These are phyloP conservation scores for Nannochloropsis limnetica DNA, from an alignment of 352 stramenopile species.

Conservation along the genomic window DNA sequence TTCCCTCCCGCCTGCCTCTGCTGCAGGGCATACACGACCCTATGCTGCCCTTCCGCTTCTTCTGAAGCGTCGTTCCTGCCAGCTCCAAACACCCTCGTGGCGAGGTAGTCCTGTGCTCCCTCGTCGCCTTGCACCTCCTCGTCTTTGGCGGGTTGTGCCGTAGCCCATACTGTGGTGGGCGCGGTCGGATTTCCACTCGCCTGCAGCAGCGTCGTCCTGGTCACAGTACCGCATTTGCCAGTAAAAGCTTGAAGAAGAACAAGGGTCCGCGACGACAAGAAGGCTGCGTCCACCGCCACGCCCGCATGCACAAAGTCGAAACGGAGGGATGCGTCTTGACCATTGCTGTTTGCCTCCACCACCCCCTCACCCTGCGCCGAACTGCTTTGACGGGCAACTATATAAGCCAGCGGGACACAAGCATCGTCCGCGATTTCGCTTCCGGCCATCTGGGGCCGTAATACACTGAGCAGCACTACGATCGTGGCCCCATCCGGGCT, in stretches of 20 bases:
- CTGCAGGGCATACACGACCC: not conserved
- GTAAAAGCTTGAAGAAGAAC: conserved; percentile 7
- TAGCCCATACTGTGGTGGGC: not conserved
- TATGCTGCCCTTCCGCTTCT: not conserved
- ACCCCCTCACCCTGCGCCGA: not conserved
- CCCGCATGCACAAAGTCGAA: not conserved
- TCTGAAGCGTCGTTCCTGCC: not conserved
- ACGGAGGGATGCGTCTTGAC: not conserved
- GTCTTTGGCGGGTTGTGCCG: not conserved
- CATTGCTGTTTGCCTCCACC: not conserved
- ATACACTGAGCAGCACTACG: not conserved
- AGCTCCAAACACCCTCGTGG: not conserved
- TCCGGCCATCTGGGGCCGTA: not conserved
- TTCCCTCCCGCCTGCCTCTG: not conserved
- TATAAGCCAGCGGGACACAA: not conserved
- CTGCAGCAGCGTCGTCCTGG: not conserved
- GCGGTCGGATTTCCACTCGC: not conserved
- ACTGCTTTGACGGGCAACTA: not conserved
- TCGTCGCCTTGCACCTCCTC: not conserved
- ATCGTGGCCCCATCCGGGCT: not conserved
- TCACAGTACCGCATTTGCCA: not conserved
- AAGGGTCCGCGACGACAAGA: not conserved
- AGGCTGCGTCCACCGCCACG: not conserved
- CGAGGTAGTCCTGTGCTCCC: not conserved
- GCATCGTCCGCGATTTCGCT: not conserved